Evolutionary conservation across 495 filamentous ascomycete species (phyloP).

Genomic region (Cenococcum geophilum): DNA sequence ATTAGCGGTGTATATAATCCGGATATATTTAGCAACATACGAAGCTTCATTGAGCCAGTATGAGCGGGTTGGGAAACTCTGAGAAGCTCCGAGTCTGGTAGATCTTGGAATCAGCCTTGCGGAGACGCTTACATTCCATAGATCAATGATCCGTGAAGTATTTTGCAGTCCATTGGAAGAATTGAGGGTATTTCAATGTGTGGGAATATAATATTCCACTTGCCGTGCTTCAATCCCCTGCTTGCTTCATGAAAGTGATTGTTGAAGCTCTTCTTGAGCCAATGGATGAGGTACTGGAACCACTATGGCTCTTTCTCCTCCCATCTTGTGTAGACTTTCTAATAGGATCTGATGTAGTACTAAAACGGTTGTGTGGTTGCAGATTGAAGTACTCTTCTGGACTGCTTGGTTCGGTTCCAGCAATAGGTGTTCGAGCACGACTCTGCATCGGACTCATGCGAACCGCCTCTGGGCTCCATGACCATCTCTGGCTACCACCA

Average conservation of each 20-base stretch:
- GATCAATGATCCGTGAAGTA: too few species aligned
- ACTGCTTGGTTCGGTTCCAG: neutral
- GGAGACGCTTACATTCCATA: too few species aligned
- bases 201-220: too few species aligned
- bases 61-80: too few species aligned
- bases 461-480: slow-evolving; percentile 26
- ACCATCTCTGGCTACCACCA: slow-evolving; percentile 20
- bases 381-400: slow-evolving; percentile 22
- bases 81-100: too few species aligned
- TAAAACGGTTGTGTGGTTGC: slow-evolving; percentile 11
- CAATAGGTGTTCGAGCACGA: slow-evolving; percentile 28
- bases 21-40: too few species aligned
- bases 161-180: too few species aligned
- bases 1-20: too few species aligned
- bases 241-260: neutral
- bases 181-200: too few species aligned
- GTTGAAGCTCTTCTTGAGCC: slow-evolving; percentile 12
- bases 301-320: slow-evolving; percentile 22
- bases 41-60: too few species aligned
- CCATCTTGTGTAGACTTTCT: slow-evolving; percentile 9
- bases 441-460: slow-evolving; percentile 31
- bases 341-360: slow-evolving; percentile 15
- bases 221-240: neutral
- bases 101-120: too few species aligned
- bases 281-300: slow-evolving; percentile 17